Percentiles rank a stretch among this genome's conserved stretches.
Conservation (phyloP, 768 basidiomycete genomes). For the Rickenella mellea region DNA sequence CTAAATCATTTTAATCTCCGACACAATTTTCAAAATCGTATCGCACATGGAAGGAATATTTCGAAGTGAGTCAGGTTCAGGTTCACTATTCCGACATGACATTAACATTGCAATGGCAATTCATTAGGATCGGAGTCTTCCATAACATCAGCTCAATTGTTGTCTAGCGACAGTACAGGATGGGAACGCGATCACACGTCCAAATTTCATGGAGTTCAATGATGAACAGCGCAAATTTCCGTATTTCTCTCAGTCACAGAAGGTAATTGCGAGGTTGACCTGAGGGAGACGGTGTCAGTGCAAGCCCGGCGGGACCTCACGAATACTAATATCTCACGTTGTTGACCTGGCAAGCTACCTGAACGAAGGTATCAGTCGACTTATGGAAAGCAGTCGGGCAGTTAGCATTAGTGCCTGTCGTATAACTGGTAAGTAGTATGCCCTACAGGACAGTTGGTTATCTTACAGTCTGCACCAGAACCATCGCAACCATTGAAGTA, state of each 20-base stretch:
- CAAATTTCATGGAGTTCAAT: too few relatives aligned
- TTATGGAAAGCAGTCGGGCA: slow-evolving; percentile 29
- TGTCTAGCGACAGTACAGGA: too few relatives aligned
- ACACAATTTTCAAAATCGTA: too few relatives aligned
- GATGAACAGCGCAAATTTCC: too few relatives aligned
- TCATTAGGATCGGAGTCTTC: too few relatives aligned
- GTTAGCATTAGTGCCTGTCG: slow-evolving; percentile 22
- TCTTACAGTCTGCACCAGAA: slow-evolving; percentile 32
- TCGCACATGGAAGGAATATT: too few relatives aligned
- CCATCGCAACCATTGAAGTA: slow-evolving; percentile 36
- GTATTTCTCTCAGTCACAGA: slow-evolving; percentile 20
- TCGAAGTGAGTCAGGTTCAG: too few relatives aligned
- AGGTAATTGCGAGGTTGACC: slow-evolving; percentile 28
- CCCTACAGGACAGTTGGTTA: background rate
- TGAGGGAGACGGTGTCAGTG: slow-evolving; percentile 4
- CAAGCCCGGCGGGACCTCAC: background rate
- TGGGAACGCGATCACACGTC: too few relatives aligned
- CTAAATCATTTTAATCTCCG: too few relatives aligned
- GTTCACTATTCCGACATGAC: too few relatives aligned
- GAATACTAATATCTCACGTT: slow-evolving; percentile 20
- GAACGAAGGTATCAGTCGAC: slow-evolving; percentile 25
- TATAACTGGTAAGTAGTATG: background rate
- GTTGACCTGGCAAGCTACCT: slow-evolving; percentile 27
- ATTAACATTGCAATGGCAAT: too few relatives aligned
- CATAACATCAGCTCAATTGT: too few relatives aligned